A percentile compares a stretch with the other conserved stretches of the same genome.
Evolutionary conservation across 345 rosid genomes (phyloP).

Genomic region (Hibiscus trionum): DNA sequence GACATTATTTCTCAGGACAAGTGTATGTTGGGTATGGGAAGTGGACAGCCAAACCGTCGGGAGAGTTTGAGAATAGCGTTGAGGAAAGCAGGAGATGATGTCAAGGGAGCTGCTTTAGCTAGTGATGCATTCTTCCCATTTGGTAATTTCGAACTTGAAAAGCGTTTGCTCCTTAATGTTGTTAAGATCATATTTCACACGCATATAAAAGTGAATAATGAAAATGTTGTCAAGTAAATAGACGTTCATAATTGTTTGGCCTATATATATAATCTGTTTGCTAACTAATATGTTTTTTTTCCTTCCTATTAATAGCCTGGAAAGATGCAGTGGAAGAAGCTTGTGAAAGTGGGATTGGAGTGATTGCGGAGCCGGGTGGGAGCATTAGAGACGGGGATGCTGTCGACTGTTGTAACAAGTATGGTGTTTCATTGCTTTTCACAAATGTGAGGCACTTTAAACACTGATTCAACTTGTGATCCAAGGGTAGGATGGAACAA

Average conservation of each 20-base stretch:
- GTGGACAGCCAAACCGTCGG: constrained; percentile 87
- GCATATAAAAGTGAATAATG: background rate
- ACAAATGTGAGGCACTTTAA: constrained; percentile 85
- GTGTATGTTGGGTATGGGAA: constrained; percentile 96
- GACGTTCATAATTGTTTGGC: background rate
- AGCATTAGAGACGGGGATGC: constrained; percentile 87
- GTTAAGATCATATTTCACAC: background rate
- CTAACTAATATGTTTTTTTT: background rate
- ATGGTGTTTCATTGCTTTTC: constrained; percentile 72
- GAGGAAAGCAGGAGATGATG: constrained; percentile 85
- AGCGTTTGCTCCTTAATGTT: background rate
- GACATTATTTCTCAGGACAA: constrained; percentile 47
- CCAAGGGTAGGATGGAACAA: background rate
- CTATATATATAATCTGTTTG: background rate
- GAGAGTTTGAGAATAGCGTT: constrained; percentile 90
- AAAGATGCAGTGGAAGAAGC: constrained; percentile 95
- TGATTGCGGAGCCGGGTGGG: constrained; percentile 93
- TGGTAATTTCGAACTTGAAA: constrained; percentile 34
- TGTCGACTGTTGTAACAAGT: constrained; percentile 80
- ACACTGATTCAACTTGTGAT: constrained; percentile 31
- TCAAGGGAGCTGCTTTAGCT: constrained; percentile 93
- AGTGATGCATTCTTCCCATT: constrained; percentile 98
- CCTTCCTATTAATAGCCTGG: constrained; percentile 51
- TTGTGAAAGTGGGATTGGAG: constrained; percentile 67
- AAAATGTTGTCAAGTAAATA: background rate